These are phyloP conservation scores for Zymoseptoria brevis DNA, from an alignment of 2,329 filamentous ascomycete species.

Conservation along the genomic window DNA sequence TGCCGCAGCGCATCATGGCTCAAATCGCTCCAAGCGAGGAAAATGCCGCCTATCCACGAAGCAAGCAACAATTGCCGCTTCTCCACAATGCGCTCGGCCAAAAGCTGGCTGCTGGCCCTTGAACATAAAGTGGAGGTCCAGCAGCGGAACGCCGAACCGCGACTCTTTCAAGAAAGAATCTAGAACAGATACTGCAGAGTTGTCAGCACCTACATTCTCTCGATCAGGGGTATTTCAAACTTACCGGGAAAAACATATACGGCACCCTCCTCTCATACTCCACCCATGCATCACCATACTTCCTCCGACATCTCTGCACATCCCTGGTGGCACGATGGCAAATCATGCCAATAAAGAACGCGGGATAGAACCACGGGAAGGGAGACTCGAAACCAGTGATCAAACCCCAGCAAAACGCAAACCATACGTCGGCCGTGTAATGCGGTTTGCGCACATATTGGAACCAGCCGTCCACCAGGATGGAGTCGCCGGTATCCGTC, in stretches of 20 bases:
- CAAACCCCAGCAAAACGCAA: conserved; percentile 70
- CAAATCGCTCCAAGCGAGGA: not conserved
- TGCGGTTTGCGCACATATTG: conserved; percentile 46
- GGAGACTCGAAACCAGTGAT: conserved; percentile 73
- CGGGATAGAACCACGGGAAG: conserved; percentile 82
- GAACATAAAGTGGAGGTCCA: too few relatives aligned
- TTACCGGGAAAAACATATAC: conserved; percentile 70
- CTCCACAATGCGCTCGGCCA: too few relatives aligned
- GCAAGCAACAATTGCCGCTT: too few relatives aligned
- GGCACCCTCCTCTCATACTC: conserved; percentile 75
- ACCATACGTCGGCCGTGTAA: conserved; percentile 73
- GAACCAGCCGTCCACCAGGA: conserved; percentile 81
- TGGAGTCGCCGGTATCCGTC: conserved; percentile 63
- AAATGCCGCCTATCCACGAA: not conserved
- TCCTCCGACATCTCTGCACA: conserved; percentile 64
- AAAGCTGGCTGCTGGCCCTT: too few relatives aligned
- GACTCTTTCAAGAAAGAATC: not conserved
- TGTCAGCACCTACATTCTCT: too few relatives aligned
- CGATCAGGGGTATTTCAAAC: conserved; percentile 9
- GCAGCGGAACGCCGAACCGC: too few relatives aligned
- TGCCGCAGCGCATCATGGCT: too few relatives aligned
- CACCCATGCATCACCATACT: conserved; percentile 74
- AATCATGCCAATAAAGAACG: conserved; percentile 77
- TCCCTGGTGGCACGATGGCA: conserved; percentile 68
- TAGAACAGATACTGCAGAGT: not conserved